Evolutionary conservation across 306 rosid species (phyloP).

Genomic region (Cucurbita argyrosperma): DNA sequence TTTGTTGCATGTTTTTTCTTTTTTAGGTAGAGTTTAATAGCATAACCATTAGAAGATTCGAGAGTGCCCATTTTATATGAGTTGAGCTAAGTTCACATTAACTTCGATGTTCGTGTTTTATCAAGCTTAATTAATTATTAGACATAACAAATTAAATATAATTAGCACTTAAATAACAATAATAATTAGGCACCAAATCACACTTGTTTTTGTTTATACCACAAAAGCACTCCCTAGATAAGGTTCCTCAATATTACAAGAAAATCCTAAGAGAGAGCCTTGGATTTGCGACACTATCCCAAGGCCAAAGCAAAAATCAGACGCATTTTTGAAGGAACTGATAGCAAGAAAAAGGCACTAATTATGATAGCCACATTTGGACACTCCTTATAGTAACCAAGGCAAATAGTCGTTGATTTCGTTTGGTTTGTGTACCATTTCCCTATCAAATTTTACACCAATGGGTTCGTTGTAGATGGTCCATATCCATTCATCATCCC

Average conservation of each 20-base stretch:
- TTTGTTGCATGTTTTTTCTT: not conserved
- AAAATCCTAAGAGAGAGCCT: slow-evolving; percentile 38
- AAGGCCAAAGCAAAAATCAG: slow-evolving; percentile 12
- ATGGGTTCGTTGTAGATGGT: slow-evolving; percentile 48
- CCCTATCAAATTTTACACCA: slow-evolving; percentile 20
- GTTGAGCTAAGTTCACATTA: too few species aligned
- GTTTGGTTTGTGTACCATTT: not conserved
- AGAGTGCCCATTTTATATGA: too few species aligned
- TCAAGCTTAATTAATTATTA: too few species aligned
- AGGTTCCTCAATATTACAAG: slow-evolving; percentile 14
- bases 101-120: too few species aligned
- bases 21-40: too few species aligned
- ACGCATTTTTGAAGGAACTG: not conserved
- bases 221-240: slow-evolving; percentile 14
- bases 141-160: not conserved
- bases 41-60: too few species aligned
- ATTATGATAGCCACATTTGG: not conserved
- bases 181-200: too few species aligned
- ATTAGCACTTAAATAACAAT: not conserved
- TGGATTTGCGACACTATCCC: slow-evolving; percentile 18
- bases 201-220: not conserved
- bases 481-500: slow-evolving; percentile 66
- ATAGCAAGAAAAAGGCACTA: slow-evolving; percentile 2
- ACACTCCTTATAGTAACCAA: too few species aligned
- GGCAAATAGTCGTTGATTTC: not conserved